These are phyloP conservation scores for Erythrobasidium hasegawianum DNA, from an alignment of 1,284 basidiomycete genomes.

Conservation along the genomic window DNA sequence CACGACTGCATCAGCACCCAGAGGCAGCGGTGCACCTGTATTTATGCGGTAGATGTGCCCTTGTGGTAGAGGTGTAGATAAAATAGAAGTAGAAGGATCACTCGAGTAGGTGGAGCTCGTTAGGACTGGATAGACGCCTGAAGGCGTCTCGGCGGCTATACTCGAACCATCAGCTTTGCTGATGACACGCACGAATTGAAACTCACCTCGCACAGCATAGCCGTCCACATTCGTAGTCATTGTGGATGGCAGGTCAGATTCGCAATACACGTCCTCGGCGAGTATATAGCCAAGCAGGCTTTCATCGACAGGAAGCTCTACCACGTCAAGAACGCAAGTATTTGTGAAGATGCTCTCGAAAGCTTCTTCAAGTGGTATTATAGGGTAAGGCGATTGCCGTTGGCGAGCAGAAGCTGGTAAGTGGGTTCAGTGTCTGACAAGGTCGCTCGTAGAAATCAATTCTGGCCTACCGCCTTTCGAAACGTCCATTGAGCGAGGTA, in stretches of 20 bases:
- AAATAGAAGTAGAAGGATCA: conserved; percentile 48
- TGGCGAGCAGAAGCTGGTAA: conserved; percentile 61
- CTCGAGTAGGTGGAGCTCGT: conserved; percentile 53
- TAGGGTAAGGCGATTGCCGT: conserved; percentile 69
- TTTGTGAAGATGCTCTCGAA: conserved; percentile 58
- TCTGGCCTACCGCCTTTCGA: conserved; percentile 57
- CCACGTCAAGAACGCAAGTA: conserved; percentile 53
- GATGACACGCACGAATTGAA: neutral
- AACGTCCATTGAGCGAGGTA: conserved; percentile 65
- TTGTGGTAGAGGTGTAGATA: conserved; percentile 53
- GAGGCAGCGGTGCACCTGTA: conserved; percentile 70
- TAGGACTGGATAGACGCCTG: conserved; percentile 67
- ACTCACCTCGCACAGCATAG: conserved; percentile 59
- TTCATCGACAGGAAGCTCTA: conserved; percentile 54
- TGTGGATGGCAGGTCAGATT: conserved; percentile 60
- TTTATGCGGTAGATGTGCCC: conserved; percentile 69
- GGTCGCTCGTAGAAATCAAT: no score
- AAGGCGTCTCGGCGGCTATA: conserved; percentile 44
- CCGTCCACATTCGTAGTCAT: conserved; percentile 79
- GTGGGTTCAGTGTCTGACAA: neutral
- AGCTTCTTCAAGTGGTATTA: conserved; percentile 65
- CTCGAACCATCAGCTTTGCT: neutral
- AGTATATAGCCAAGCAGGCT: conserved; percentile 64
- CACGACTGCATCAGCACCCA: conserved; percentile 70
- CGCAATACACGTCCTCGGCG: conserved; percentile 67